Base-by-base conservation (phyloP, 495 filamentous ascomycete genomes). In the Oleoguttula mirabilis region DNA sequence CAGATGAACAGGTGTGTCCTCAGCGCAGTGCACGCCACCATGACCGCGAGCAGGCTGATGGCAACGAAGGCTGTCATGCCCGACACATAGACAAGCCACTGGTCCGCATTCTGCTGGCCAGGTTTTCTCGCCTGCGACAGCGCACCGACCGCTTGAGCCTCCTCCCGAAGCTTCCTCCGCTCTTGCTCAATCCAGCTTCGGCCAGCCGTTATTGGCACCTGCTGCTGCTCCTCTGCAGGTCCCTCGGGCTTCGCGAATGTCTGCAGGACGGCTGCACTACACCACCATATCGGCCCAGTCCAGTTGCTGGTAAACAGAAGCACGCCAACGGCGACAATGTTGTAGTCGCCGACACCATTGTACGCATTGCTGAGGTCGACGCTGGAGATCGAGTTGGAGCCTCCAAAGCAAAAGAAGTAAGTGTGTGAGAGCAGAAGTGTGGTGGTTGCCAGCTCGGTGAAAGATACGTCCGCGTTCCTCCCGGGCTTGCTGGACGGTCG, bases 1-100 rank as follows among this genome's bases (percentile, higher is more conserved):
- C 92, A 99, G 41, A 99, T 84, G 62, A 99, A 99, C 47, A 99
- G 63, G 68, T 99, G 92, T 32, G 80, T 82, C 52, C 90, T 68
- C 55, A 96, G 55, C 10, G 71, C 64, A 44, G 84, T 84, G 57
- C 92, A 99, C 21, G 92, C 85, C 20, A 70, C 75, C 86, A 94
- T 94, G 7, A 94, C 83, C 23, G 73, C 79, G 14, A 75, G 59
- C 40, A 81, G 59, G 17, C 70, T 70, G 2, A 62, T 59, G 5
- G 78, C 66, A 23, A 69, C 58, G 50, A 85, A 88, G 17, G 80
- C 60, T 14, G 84, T 90, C 54, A 82, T 52, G 41, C 79, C 39
- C 0, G 72, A 59, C 0, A 78, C 56, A 56, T 87, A 73, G 12
- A 57, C 57, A 41, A 48, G 51, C 39, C 66, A 66, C 6, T 27